Evolutionary conservation across 352 stramenopile species (phyloP).

Genomic region (Phytophthora sojae): DNA sequence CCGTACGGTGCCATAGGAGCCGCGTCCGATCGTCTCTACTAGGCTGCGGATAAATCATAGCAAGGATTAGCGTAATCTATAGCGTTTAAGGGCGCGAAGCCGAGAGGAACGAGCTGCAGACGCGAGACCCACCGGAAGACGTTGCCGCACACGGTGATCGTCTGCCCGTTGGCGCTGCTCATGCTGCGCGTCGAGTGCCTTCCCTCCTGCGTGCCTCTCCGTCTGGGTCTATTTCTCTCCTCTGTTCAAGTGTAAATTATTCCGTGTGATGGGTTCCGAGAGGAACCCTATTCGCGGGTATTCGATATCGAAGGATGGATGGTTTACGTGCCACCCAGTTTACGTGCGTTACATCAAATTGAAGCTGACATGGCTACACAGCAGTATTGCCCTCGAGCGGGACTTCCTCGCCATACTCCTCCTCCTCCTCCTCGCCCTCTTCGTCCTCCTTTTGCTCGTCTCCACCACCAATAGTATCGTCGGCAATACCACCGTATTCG

Average conservation of each 20-base stretch:
- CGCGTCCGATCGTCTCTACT: constrained; percentile 79
- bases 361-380: constrained; percentile 32
- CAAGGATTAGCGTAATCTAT: not conserved
- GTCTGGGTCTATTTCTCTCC: constrained; percentile 26
- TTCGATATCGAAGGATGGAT: constrained; percentile 17
- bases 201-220: constrained; percentile 13
- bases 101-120: not conserved
- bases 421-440: constrained; percentile 28
- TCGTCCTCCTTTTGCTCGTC: constrained; percentile 20
- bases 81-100: not conserved
- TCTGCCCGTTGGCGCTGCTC: constrained; percentile 72
- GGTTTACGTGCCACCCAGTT: not conserved
- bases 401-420: constrained; percentile 23
- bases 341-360: constrained; percentile 18
- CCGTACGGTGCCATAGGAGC: constrained; percentile 83
- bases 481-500: constrained; percentile 15
- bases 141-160: constrained; percentile 83
- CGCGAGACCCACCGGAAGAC: constrained; percentile 67
- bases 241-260: constrained; percentile 23
- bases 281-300: constrained; percentile 7
- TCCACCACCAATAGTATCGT: not conserved
- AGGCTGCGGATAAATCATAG: constrained; percentile 48
- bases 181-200: constrained; percentile 32
- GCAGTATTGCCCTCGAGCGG: constrained; percentile 3
- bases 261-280: constrained; percentile 16